Evolutionary conservation across 192 early-diverging fungal species (phyloP), one percentile per base, ranked within the genome.

Genomic region (Linnemannia zychae): DNA sequence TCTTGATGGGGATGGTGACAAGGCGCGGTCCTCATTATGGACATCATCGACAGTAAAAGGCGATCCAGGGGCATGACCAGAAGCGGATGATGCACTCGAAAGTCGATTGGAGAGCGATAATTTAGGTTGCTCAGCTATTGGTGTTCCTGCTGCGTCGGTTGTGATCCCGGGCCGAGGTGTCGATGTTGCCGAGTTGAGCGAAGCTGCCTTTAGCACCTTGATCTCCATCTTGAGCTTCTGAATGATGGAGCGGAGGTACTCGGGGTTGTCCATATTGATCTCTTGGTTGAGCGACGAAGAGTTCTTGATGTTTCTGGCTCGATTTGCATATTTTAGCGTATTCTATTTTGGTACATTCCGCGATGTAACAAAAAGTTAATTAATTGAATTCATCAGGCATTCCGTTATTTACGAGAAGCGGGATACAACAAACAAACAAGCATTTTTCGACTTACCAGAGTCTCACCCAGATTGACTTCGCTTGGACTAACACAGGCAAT

Each of bases 291-390:
- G 93, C 46, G 92, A 93, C 36, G 94, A 95, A 67, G 92, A 91
- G 88, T 99, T 99, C 78, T 94, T 94, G 88, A 99, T 99, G 79
- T 98, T 98, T 74, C 99, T 91, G 7, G 98, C 98, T 15, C 99
- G 92, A 69, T 97, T 96, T 7, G 99, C 99, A 80, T 99, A 99
- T 82, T 96, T 95, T 48, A 99, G 91, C 3, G 99, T 99, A 82
- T 97, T 99, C 82, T 84, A 67, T 74, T 72, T 17, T 71, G 44
- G 20, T 34, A 24, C 71, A 63, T 33, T 40, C 16, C 47, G 4
- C 13, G 49, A 15, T 22, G 13, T 20, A 36, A 7, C 17, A 57
- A 18, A n/a, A 57, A 3, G 47, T 68, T 68, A 40, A 71, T 28
- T 71, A 63, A 63, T 63, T 22, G 48, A 31, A 63, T 31, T 63